phyloP scores from a whole-genome alignment of 2,329 filamentous ascomycete genomes.

The Claviceps capensis region DNA sequence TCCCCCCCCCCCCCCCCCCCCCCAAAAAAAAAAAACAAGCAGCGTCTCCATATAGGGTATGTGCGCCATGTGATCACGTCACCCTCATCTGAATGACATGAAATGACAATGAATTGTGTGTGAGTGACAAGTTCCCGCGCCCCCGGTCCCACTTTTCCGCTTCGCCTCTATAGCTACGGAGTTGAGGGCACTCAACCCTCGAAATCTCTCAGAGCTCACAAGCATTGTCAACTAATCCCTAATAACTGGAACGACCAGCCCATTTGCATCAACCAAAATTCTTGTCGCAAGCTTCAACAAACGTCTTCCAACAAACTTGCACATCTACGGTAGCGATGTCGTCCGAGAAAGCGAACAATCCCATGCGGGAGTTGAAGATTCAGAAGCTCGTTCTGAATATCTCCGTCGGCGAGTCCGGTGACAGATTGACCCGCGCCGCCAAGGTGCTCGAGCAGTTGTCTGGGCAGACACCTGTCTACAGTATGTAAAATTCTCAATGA shows the following conservation, averaged over 20 bases:
- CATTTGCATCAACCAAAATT: background rate
- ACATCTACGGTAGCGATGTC: constrained; percentile 24
- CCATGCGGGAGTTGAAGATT: constrained; percentile 99
- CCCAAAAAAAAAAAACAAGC: too few species aligned
- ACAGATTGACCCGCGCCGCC: constrained; percentile 98
- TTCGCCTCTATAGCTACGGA: constrained; percentile 7
- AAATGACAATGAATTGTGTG: too few species aligned
- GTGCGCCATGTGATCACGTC: too few species aligned
- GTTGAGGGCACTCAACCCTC: constrained; percentile 29
- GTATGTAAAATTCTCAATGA: constrained; percentile 33
- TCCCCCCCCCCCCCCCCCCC: too few species aligned
- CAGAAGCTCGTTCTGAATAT: constrained; percentile 99
- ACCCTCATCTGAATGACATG: too few species aligned
- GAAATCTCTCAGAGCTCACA: constrained; percentile 22
- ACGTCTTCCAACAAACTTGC: constrained; percentile 9
- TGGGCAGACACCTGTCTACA: constrained; percentile 99
- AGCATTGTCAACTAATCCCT: constrained; percentile 11
- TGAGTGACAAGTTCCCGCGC: too few species aligned
- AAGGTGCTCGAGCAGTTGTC: constrained; percentile 99
- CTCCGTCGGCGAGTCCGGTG: constrained; percentile 99
- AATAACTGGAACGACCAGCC: constrained; percentile 14
- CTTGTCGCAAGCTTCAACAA: constrained; percentile 18
- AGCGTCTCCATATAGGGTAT: too few species aligned
- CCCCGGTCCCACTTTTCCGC: constrained; percentile 9
- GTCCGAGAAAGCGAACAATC: constrained; percentile 85